These are phyloP conservation scores for Dactylellina drechsleri DNA, from an alignment of 2,329 filamentous ascomycete species.

Conservation along the genomic window DNA sequence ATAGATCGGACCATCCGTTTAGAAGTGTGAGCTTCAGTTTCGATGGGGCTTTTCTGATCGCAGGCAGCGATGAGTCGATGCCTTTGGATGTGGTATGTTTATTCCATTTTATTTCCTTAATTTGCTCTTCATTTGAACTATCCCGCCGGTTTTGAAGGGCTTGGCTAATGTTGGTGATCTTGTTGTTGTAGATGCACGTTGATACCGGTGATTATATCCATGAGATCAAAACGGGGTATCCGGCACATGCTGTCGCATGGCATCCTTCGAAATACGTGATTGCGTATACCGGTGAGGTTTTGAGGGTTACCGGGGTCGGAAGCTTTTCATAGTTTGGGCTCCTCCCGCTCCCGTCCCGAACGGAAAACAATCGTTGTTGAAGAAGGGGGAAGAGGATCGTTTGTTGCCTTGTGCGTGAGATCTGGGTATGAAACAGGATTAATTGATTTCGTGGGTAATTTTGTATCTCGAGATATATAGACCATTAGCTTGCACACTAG, in stretches of 20 bases:
- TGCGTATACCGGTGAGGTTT: conserved; percentile 59
- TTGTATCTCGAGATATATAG: too few relatives aligned
- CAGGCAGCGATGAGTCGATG: conserved; percentile 65
- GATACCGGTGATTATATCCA: conserved; percentile 59
- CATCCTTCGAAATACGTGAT: conserved; percentile 59
- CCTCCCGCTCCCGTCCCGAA: background rate
- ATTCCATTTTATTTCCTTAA: background rate
- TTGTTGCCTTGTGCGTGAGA: too few relatives aligned
- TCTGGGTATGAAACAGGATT: too few relatives aligned
- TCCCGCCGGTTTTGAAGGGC: background rate
- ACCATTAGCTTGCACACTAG: too few relatives aligned
- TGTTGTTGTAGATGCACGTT: conserved; percentile 57
- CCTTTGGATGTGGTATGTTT: conserved; percentile 57
- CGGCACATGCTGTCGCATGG: conserved; percentile 59
- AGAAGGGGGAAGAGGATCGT: too few relatives aligned
- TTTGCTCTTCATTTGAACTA: background rate
- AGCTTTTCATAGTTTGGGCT: conserved; percentile 35
- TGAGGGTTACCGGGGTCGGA: conserved; percentile 45
- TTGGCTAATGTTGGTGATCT: conserved; percentile 2
- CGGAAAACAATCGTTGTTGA: conserved; percentile 1
- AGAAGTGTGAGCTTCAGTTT: conserved; percentile 67
- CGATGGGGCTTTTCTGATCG: conserved; percentile 67
- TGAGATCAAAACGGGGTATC: conserved; percentile 58
- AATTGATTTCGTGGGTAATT: too few relatives aligned
- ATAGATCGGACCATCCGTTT: conserved; percentile 64